A percentile compares a stretch with the other conserved stretches of the same genome.
phyloP scores from a whole-genome alignment of 495 filamentous ascomycete genomes.

The Daldinia bambusicola region DNA sequence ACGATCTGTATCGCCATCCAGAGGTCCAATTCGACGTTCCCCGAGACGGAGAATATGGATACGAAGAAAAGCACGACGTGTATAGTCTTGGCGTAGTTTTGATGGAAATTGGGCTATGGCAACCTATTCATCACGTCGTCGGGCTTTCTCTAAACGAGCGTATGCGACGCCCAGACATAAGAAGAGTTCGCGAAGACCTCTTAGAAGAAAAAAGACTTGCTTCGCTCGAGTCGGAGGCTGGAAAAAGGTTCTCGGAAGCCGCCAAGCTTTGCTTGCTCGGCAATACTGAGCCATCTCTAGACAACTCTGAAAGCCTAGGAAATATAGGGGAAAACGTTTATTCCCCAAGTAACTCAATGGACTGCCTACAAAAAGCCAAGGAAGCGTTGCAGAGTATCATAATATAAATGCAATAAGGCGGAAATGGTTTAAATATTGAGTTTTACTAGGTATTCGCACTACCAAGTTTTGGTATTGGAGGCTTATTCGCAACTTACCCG shows the following conservation, averaged over 20 bases:
- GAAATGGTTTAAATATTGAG: too few species aligned
- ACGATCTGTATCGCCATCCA: slow-evolving; percentile 2
- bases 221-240: not conserved
- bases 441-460: too few species aligned
- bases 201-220: not conserved
- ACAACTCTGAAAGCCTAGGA: not conserved
- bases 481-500: too few species aligned
- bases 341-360: not conserved
- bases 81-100: slow-evolving; percentile 6
- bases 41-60: slow-evolving; percentile 18
- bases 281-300: not conserved
- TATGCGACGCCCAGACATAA: not conserved
- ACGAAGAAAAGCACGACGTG: slow-evolving; percentile 7
- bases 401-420: not conserved
- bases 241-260: not conserved
- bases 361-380: not conserved
- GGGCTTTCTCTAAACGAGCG: not conserved
- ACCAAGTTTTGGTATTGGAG: too few species aligned
- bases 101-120: not conserved
- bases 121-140: not conserved
- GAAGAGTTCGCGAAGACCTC: not conserved
- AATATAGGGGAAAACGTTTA: not conserved
- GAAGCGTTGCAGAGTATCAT: not conserved
- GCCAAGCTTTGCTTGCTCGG: not conserved
- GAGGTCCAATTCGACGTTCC: slow-evolving; percentile 20